These are phyloP conservation scores for Ceratobasidium sp. DNA, from an alignment of 1,284 basidiomycete genomes.

Conservation along the genomic window DNA sequence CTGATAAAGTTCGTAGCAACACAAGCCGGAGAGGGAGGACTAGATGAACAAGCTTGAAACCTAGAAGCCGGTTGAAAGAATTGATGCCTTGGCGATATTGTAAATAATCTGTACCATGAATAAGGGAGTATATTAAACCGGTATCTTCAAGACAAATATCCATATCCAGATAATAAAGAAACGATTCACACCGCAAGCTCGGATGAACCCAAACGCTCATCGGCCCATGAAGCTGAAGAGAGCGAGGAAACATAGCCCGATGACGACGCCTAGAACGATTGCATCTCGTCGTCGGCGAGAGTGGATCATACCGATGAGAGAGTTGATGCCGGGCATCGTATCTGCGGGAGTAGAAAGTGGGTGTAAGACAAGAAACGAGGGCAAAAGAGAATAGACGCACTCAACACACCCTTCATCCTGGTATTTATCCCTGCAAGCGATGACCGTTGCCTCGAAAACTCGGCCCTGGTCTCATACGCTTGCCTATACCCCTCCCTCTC, in stretches of 20 bases:
- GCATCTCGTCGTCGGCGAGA: conserved; percentile 90
- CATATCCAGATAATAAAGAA: conserved; percentile 2
- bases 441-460: conserved; percentile 88
- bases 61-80: too few relatives aligned
- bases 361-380: background rate
- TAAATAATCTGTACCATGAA: conserved; percentile 21
- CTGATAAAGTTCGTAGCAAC: conserved; percentile 32
- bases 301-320: conserved; percentile 92
- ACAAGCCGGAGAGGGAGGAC: conserved; percentile 36
- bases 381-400: conserved; percentile 64
- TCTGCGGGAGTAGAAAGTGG: conserved; percentile 61
- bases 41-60: background rate
- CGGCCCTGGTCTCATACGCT: conserved; percentile 97
- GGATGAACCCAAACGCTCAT: conserved; percentile 50
- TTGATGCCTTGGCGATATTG: background rate
- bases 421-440: conserved; percentile 83
- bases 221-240: conserved; percentile 84
- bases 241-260: conserved; percentile 86
- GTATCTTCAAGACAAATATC: conserved; percentile 12
- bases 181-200: conserved; percentile 2
- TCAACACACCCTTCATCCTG: conserved; percentile 86
- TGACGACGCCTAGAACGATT: conserved; percentile 88
- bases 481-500: conserved; percentile 70
- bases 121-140: conserved; percentile 26
- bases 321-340: conserved; percentile 94